Evolutionary conservation across 331 rosid genomes (phyloP).

Genomic region (Malus hybrid): DNA sequence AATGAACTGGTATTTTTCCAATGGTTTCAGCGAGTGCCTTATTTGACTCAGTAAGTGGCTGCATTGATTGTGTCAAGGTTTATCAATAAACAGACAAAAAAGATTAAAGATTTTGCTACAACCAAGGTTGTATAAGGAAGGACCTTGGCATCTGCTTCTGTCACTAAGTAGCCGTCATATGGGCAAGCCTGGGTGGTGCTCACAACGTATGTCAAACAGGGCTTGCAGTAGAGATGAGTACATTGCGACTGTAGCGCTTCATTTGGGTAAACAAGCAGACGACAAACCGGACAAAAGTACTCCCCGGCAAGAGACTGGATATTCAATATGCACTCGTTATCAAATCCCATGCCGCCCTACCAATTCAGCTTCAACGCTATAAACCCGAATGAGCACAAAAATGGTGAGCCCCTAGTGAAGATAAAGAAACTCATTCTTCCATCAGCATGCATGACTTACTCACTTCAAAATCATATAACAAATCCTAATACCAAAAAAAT

Average conservation of each 20-base stretch:
- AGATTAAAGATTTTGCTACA: background rate
- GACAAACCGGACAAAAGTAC: constrained; percentile 96
- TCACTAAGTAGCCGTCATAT: constrained; percentile 92
- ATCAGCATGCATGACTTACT: background rate
- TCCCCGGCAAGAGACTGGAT: constrained; percentile 97
- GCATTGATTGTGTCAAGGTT: constrained; percentile 15
- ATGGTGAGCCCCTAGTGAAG: background rate
- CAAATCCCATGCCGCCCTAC: constrained; percentile 70
- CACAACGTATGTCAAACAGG: constrained; percentile 73
- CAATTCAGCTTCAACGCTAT: constrained; percentile 34
- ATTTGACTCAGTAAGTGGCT: constrained; percentile 78
- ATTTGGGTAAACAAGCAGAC: constrained; percentile 80
- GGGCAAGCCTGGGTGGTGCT: constrained; percentile 92
- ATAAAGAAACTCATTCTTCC: background rate
- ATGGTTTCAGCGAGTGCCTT: constrained; percentile 82
- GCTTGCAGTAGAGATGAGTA: constrained; percentile 94
- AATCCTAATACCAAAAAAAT: background rate
- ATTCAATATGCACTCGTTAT: constrained; percentile 90
- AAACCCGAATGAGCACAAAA: background rate
- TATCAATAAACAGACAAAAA: constrained; percentile 1
- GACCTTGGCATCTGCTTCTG: constrained; percentile 95
- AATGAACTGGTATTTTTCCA: constrained; percentile 82
- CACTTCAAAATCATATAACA: background rate
- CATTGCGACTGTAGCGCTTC: constrained; percentile 96
- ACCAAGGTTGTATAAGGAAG: background rate